Base-by-base conservation (phyloP, 371 early-diverging fungal genomes). In the Phascolomyces articulosus region DNA sequence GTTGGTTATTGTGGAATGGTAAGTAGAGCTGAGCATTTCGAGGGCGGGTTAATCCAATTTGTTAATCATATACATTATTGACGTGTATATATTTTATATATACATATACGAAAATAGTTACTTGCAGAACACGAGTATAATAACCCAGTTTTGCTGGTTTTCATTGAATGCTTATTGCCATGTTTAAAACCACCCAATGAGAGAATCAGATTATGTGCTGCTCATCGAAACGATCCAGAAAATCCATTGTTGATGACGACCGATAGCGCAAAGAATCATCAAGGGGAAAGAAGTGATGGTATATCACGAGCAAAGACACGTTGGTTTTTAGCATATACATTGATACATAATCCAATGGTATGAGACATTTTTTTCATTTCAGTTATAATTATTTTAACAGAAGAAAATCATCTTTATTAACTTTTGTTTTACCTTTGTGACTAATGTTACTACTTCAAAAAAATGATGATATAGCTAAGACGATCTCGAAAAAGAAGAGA, bases 1-100 rank as follows among this genome's bases (percentile, higher is more conserved):
- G 64, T 65, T 47, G 83, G 75, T 18, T 83, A 80, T 49, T 74
- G 78, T 66, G 83, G 83, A 18, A 80, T 83, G 80, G 83, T 80
- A 75, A 55, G 49, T 41, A n/a, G n/a, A n/a, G n/a, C n/a, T n/a
- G n/a, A n/a, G n/a, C n/a, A n/a, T n/a, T n/a, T n/a, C n/a, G n/a
- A n/a, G n/a, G n/a, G n/a, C n/a, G n/a, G n/a, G 34, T 9, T 34
- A 34, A 9, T 34, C 1, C 47, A 13, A 1, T 47, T 47, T 47
- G 47, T 13, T 47, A n/a, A 47, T 20, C 8, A 47, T 47, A 6
- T 47, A n/a, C 1, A 47, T 20, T 20, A 4, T 0, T 15, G 51
- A 7, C 51, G 9, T 13, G 6, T 7, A 10, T 18, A 7, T 44
- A 3, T 16, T 18, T 18, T 18, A 13, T 1, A 44, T 13, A n/a